Conservation (phyloP, 208 protist species). For the Wallacemonas sp. region DNA sequence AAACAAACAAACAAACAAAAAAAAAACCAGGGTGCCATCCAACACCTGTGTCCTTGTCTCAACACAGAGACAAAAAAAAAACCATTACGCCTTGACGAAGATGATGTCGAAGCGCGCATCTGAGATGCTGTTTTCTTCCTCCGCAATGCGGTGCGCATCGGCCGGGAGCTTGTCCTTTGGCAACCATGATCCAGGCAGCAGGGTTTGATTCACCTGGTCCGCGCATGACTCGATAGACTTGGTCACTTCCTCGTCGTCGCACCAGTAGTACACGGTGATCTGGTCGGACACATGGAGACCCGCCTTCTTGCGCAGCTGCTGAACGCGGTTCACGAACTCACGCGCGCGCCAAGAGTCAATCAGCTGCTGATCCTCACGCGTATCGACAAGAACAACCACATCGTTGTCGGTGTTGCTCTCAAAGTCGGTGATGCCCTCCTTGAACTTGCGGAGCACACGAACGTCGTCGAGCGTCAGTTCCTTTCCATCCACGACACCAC, state of each 20-base stretch:
- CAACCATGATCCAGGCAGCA: constrained; percentile 58
- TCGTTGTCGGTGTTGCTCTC: constrained; percentile 89
- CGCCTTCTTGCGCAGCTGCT: constrained; percentile 97
- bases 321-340: constrained; percentile 94
- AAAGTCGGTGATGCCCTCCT: constrained; percentile 82
- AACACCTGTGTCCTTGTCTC: no score
- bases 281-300: constrained; percentile 71
- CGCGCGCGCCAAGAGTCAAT: constrained; percentile 90
- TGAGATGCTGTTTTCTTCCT: constrained; percentile 88
- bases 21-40: not conserved
- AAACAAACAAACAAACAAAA: not conserved
- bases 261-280: constrained; percentile 76
- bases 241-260: constrained; percentile 75
- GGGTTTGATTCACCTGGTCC: constrained; percentile 76
- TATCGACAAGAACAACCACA: constrained; percentile 91
- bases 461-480: constrained; percentile 84
- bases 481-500: constrained; percentile 56
- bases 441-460: constrained; percentile 84
- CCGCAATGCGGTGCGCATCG: constrained; percentile 58
- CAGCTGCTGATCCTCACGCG: constrained; percentile 75
- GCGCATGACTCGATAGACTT: constrained; percentile 60
- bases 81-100: constrained; percentile 33
- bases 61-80: not conserved
- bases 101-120: constrained; percentile 67
- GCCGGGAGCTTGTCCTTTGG: constrained; percentile 64